Evolutionary conservation across 768 basidiomycete genomes (phyloP), one percentile per base, ranked within the genome.

Genomic region (Auricularia heimuer): DNA sequence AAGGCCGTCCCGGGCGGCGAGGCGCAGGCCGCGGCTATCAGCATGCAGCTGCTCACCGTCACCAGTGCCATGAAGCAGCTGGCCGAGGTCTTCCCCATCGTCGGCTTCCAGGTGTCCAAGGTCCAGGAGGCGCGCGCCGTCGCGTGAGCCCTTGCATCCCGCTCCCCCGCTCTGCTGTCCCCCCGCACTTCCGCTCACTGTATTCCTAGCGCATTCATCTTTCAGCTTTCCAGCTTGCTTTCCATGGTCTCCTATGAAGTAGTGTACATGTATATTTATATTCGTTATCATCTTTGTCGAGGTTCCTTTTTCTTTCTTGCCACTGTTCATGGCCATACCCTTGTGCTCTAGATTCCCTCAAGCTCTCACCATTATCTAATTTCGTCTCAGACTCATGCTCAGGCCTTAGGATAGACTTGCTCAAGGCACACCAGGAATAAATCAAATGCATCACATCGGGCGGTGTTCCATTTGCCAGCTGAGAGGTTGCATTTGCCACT

Each of bases 71-170:
- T 79, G 74, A 72, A 72, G 63, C 69, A 69, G 14, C 69, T 80
- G 14, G 73, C 75, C 44, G 64, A 69, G 7, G 71, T 75, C 33
- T 78, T 77, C 67, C 77, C 78, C 21, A 63, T 77, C n/a, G 75
- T 78, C 21, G 74, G 78, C 29, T 61, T 37, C 44, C 42, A 34
- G 29, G 21, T 60, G 36, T n/a, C 56, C 29, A 24, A 33, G 29
- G 56, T 58, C 4, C 56, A 60, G 56, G 56, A 60, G 56, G 56
- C 56, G 24, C 56, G 56, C 34, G 11, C 24, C 11, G 1, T 60
- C 1, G 56, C 56, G n/a, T n/a, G n/a, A n/a, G n/a, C n/a, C n/a
- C n/a, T n/a, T n/a, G n/a, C n/a, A n/a, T n/a, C n/a, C 44, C 44
- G 44, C 44, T 18, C 8, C 6, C 47, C 21, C 18, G 4, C 47